Base-by-base conservation (phyloP, 768 basidiomycete species). In the Suillus variegatus region DNA sequence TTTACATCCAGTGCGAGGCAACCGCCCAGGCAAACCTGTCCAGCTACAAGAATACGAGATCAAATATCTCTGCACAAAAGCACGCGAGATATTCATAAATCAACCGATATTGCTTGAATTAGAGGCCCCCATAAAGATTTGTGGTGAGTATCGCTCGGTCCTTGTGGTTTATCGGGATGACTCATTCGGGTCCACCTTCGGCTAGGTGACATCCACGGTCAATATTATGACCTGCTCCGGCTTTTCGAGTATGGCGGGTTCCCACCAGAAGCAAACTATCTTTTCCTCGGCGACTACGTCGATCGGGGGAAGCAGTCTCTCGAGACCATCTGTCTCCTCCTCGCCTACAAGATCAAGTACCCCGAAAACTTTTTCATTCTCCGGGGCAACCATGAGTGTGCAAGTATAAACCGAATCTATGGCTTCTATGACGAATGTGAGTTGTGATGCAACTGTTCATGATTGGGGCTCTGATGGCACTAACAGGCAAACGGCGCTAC, bases 291-390 rank as follows among this genome's bases (percentile, higher is more conserved):
- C 68, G 97, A 99, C 82, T 99, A 99, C 76, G 97, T 99, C 74
- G 97, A 99, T 82, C 91, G 97, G 77, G 97, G 97, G 72, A 99
- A 99, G 80, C 97, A 99, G 79, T 95, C 93, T 56, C 86, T 99
- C 73, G 97, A 99, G 82, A 99, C 97, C n/a, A 99, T 99, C 77
- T 98, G 97, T 77, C 89, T 99, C 55, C 86, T 99, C 66, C 89
- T 99, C 70, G 96, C 97, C 55, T 99, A 99, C 92, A 99, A 99
- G 87, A 97, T 97, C 86, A 99, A 99, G 86, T 99, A 98, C 84
- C 97, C 97, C 61, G 97, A 99, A 88, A 99, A 99, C 85, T 99
- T 99, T 84, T 99, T 99, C 84, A 96, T 99, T 78, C 87, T 99
- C 68, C 85, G 97, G 73, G 97, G 97, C 72, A 99, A 99, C 82